These are phyloP conservation scores for Penicillium sclerotigenum DNA, from an alignment of 2,329 filamentous ascomycete genomes.

Conservation along the genomic window DNA sequence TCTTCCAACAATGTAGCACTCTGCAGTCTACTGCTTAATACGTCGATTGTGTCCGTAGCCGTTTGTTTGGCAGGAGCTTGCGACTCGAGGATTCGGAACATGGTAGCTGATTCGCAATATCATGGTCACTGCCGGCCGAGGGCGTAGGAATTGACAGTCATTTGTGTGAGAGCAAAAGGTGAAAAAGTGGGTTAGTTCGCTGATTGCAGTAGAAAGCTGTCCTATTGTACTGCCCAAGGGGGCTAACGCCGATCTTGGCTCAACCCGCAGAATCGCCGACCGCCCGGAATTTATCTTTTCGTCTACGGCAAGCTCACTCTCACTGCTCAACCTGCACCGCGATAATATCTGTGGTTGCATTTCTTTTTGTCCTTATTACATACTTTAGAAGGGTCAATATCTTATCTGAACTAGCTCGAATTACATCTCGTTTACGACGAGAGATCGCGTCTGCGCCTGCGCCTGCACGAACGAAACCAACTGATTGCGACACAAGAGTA, in stretches of 20 bases:
- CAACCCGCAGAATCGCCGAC: slow-evolving; percentile 18
- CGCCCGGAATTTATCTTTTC: slow-evolving; percentile 22
- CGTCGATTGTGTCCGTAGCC: slow-evolving; percentile 88
- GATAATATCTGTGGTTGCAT: slow-evolving; percentile 14
- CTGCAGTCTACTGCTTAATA: slow-evolving; percentile 79
- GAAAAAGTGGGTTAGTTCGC: slow-evolving; percentile 5
- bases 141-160: slow-evolving; percentile 27
- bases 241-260: slow-evolving; percentile 15
- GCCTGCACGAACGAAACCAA: neutral
- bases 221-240: slow-evolving; percentile 22
- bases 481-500: slow-evolving; percentile 16
- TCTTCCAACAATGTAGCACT: slow-evolving; percentile 93
- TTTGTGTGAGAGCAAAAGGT: slow-evolving; percentile 22
- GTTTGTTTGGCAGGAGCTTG: slow-evolving; percentile 92
- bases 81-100: slow-evolving; percentile 60
- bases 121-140: slow-evolving; percentile 41
- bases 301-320: slow-evolving; percentile 19
- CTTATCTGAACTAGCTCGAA: neutral
- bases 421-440: neutral
- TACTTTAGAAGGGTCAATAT: neutral
- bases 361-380: neutral
- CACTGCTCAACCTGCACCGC: slow-evolving; percentile 16
- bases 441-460: slow-evolving; percentile 7
- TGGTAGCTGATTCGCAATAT: slow-evolving; percentile 38
- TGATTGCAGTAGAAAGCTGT: slow-evolving; percentile 21